Conservation (phyloP, 352 stramenopile genomes). For the Hyaloperonospora arabidopsidis region DNA sequence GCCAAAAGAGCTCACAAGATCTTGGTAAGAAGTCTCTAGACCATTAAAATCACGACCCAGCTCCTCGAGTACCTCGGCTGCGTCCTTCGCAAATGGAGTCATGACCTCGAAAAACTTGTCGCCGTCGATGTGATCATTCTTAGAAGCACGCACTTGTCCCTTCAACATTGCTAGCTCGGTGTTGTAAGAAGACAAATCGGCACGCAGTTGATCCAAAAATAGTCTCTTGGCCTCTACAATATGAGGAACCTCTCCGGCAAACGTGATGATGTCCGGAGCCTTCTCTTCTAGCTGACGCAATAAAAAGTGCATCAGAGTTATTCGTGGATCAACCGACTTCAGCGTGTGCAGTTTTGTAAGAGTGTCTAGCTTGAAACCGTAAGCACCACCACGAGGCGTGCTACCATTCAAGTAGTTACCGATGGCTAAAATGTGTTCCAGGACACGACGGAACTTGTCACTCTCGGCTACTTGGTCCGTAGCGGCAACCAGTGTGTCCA, state of each 20-base stretch:
- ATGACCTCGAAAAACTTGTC: conserved; percentile 82
- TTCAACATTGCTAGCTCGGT: conserved; percentile 79
- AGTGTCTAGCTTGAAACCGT: conserved; percentile 89
- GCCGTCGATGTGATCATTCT: conserved; percentile 59
- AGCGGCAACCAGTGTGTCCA: conserved; percentile 74
- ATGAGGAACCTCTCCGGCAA: conserved; percentile 71
- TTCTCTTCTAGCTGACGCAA: conserved; percentile 74
- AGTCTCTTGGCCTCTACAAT: conserved; percentile 71
- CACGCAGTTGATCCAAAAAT: conserved; percentile 75
- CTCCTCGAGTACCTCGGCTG: conserved; percentile 74
- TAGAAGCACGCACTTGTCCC: conserved; percentile 70
- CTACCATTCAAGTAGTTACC: conserved; percentile 91
- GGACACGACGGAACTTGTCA: conserved; percentile 66
- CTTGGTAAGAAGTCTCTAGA: conserved; percentile 66
- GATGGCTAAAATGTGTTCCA: conserved; percentile 83
- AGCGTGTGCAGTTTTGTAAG: conserved; percentile 85
- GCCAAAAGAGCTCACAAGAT: conserved; percentile 75
- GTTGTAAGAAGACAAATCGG: conserved; percentile 75
- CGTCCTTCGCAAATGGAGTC: conserved; percentile 72
- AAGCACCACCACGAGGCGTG: conserved; percentile 79
- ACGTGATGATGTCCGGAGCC: conserved; percentile 62
- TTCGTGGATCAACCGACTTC: conserved; percentile 69
- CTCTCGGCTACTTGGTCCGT: conserved; percentile 78
- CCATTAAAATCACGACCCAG: conserved; percentile 66
- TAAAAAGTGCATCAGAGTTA: conserved; percentile 81